A percentile compares a stretch with the other conserved stretches of the same genome.
Evolutionary conservation across 1,139 yeast species (phyloP).

Genomic region (Hansenula lynferdii): DNA sequence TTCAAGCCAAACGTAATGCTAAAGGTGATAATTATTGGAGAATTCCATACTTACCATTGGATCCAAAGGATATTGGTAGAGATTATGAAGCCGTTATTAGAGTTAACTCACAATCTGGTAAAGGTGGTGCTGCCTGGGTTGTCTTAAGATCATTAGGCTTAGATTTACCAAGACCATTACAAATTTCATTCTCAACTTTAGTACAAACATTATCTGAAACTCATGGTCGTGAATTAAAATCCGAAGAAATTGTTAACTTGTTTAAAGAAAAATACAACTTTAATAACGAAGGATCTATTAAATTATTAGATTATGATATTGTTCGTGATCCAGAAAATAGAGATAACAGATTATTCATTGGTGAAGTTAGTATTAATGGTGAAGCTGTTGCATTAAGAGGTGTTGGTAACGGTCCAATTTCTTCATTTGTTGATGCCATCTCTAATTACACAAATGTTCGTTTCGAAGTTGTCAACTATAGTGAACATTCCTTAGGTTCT

Average conservation of each 20-base stretch:
- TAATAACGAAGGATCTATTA: conserved; percentile 40
- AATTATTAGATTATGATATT: conserved; percentile 47
- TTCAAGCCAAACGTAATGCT: conserved; percentile 45
- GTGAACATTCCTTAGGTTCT: conserved; percentile 88
- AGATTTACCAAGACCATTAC: conserved; percentile 89
- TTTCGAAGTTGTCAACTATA: conserved; percentile 76
- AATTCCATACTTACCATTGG: conserved; percentile 92
- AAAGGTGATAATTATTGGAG: conserved; percentile 59
- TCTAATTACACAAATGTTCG: conserved; percentile 49
- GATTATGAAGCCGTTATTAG: conserved; percentile 96
- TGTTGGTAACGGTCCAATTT: conserved; percentile 91
- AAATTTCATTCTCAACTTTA: conserved; percentile 79
- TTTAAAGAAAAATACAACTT: conserved; percentile 71
- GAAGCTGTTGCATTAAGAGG: conserved; percentile 50
- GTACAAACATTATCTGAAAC: conserved; percentile 82
- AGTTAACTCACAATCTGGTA: conserved; percentile 97
- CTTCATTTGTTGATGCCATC: conserved; percentile 82
- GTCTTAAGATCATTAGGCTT: conserved; percentile 82
- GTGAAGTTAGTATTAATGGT: conserved; percentile 45
- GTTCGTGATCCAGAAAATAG: conserved; percentile 33
- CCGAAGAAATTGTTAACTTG: conserved; percentile 69
- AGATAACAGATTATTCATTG: conserved; percentile 43
- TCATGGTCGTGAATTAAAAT: conserved; percentile 79
- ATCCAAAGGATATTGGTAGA: conserved; percentile 94
- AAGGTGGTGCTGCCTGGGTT: conserved; percentile 99